Evolutionary conservation across 305 asterid genomes (phyloP), one percentile per base, ranked within the genome.

Genomic region (Solanum hybrid): DNA sequence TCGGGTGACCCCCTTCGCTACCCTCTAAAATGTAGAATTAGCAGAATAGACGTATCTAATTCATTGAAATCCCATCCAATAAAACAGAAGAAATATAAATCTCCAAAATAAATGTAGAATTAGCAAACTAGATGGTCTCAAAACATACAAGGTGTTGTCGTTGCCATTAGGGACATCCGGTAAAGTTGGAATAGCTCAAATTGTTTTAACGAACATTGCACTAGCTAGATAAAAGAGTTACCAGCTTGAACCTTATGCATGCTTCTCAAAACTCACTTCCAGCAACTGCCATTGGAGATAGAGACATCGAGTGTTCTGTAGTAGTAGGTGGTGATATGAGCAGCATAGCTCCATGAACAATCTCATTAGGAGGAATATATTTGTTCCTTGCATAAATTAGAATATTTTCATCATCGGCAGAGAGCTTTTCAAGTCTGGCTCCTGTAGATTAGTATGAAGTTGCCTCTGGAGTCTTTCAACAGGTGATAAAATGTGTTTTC

Each of bases 311-410:
- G 76, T 11, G 26, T 60, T 64, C 66, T 46, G 17, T n/a, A 12
- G 80, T 32, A 31, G 73, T 37, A 72, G 5, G 4, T n/a, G 90
- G 88, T 35, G 90, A 86, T 2, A 88, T 11, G 17, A 92, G 87
- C 46, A 89, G 66, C 87, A 89, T 81, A n/a, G 93, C 95, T 79
- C 98, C 96, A 27, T 89, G 89, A 3, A 95, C 95, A 38, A 94
- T 91, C 93, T 94, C 96, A 60, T 93, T 94, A 2, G 88, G 92
- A 2, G 92, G 85, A n/a, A 93, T 88, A 16, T 64, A 32, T 88
- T 82, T 78, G 34, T 91, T 92, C 76, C 86, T 89, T 6, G 92
- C 89, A 12, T 90, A 91, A 27, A 95, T 91, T 1, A 94, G 89
- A 20, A 71, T 82, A 46, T 90, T 92, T 5, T 93, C 93, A 34